A percentile compares a stretch with the other conserved stretches of the same genome.
phyloP scores from a whole-genome alignment of 1,284 basidiomycete species.

The Omphalotus olearius region DNA sequence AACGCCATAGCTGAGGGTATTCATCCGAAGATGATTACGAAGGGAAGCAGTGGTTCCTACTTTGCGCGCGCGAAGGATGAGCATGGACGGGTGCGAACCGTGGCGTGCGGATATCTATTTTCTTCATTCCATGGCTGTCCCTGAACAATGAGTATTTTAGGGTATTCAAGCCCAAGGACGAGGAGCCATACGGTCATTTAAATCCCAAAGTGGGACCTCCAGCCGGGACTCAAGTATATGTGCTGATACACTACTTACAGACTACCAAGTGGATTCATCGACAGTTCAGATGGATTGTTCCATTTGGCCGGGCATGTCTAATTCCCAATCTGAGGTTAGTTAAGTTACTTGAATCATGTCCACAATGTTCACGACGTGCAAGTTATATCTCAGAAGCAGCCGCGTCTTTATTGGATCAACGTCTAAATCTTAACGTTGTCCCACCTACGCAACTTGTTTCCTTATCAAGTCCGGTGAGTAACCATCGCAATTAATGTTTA shows the following conservation, averaged over 20 bases:
- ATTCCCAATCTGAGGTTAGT: slow-evolving; percentile 81
- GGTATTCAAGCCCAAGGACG: slow-evolving; percentile 89
- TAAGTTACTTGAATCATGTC: slow-evolving; percentile 19
- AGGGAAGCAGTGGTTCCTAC: slow-evolving; percentile 85
- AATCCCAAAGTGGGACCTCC: slow-evolving; percentile 65
- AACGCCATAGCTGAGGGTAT: slow-evolving; percentile 70
- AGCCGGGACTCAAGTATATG: background rate
- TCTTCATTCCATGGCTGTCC: background rate
- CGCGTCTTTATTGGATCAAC: slow-evolving; percentile 78
- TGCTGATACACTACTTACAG: slow-evolving; percentile 28
- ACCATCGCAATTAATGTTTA: background rate
- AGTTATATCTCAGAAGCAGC: slow-evolving; percentile 78
- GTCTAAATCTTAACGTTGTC: slow-evolving; percentile 76
- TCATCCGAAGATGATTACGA: slow-evolving; percentile 85
- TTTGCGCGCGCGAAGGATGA: slow-evolving; percentile 77
- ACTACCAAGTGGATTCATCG: slow-evolving; percentile 91
- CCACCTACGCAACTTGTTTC: slow-evolving; percentile 84
- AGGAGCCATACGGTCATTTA: slow-evolving; percentile 79
- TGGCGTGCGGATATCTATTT: slow-evolving; percentile 47
- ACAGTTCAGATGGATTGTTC: slow-evolving; percentile 79
- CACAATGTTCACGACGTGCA: background rate
- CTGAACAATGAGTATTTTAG: slow-evolving; percentile 30
- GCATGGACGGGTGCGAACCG: slow-evolving; percentile 60
- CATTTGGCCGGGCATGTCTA: slow-evolving; percentile 81
- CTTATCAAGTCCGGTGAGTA: slow-evolving; percentile 69